Base-by-base conservation (phyloP, 2,329 filamentous ascomycete genomes). In the Pseudogymnoascus sp. region DNA sequence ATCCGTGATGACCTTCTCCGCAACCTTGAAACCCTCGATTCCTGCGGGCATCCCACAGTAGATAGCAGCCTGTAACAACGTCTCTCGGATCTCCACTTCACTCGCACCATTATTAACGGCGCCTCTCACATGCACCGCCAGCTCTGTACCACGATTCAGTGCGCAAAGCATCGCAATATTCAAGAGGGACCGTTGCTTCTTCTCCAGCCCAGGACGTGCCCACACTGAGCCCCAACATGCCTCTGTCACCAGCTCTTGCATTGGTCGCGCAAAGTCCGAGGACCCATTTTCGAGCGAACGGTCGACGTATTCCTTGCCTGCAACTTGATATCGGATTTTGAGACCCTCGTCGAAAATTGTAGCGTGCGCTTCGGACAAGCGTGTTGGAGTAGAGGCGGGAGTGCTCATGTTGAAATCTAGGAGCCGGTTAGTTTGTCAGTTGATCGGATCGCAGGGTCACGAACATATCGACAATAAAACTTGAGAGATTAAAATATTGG, bases 131-230 rank as follows among this genome's bases (percentile, higher is more conserved):
- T 89, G 86, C 6, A 85, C 79, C 0, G 78, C 85, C 64, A 89
- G 76, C 71, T 89, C 86, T 0, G 82, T 80, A 5, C 77, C 78
- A 4, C 83, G 78, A 69, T 87, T 87, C 66, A 87, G 77, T 2
- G 84, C 84, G 72, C 83, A 83, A 54, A 89, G 77, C 81, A 89
- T 87, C 60, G 81, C 85, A 60, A 88, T 83, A 72, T 88, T 88
- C 62, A 89, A 75, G 63, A 89, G 77, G 62, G 80, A 83, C 57
- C 86, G 80, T 68, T 85, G 81, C 72, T 87, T 85, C 65, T 81
- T 79, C 37, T 83, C 80, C 7, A 89, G 79, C 0, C 85, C 86
- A 0, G 84, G 85, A 6, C 86, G 80, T 3, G 82, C 82, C 86
- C 86, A 89, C 25, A 82, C 80, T 65, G 80, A 80, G 13, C 85